A percentile compares a stretch with the other conserved stretches of the same genome.
Evolutionary conservation across 2,329 filamentous ascomycete species (phyloP).

Genomic region (Hirsutella rhossiliensis): DNA sequence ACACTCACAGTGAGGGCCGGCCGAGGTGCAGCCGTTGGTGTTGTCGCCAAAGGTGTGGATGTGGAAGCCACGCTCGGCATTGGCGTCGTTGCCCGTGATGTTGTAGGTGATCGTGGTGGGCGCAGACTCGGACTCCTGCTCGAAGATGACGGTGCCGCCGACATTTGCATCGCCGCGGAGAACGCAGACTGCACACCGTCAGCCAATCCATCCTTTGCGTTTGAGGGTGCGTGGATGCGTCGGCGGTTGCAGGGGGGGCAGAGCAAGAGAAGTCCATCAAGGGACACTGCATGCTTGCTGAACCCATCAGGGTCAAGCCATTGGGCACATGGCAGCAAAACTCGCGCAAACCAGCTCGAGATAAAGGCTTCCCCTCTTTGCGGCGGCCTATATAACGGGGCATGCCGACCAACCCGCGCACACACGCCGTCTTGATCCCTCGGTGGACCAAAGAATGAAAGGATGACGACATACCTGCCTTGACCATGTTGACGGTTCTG

Average conservation of each 20-base stretch:
- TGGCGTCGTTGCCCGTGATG: conserved; percentile 84
- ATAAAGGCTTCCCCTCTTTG: conserved; percentile 4
- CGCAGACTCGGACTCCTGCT: conserved; percentile 72
- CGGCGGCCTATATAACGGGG: not conserved
- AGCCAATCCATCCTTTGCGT: not conserved
- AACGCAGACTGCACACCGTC: conserved; percentile 61
- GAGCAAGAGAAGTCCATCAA: conserved; percentile 14
- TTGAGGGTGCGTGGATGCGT: not conserved
- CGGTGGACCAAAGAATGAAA: not conserved
- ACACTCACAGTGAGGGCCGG: conserved; percentile 86
- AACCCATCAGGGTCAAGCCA: conserved; percentile 5
- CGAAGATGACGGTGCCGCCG: conserved; percentile 86
- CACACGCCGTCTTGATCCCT: not conserved
- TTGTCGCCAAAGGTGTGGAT: conserved; percentile 99
- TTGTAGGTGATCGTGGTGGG: conserved; percentile 86
- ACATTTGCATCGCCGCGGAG: conserved; percentile 97
- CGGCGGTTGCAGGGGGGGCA: not conserved
- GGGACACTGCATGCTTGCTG: conserved; percentile 11
- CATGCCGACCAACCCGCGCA: not conserved
- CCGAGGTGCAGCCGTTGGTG: conserved; percentile 98
- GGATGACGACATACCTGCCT: conserved; percentile 56
- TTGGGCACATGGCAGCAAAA: conserved; percentile 23
- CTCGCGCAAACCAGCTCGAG: conserved; percentile 48
- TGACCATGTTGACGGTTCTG: conserved; percentile 80
- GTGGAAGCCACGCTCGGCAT: conserved; percentile 96